phyloP scores from a whole-genome alignment of 164 flowering plant genomes.

The Amborella trichopoda region DNA sequence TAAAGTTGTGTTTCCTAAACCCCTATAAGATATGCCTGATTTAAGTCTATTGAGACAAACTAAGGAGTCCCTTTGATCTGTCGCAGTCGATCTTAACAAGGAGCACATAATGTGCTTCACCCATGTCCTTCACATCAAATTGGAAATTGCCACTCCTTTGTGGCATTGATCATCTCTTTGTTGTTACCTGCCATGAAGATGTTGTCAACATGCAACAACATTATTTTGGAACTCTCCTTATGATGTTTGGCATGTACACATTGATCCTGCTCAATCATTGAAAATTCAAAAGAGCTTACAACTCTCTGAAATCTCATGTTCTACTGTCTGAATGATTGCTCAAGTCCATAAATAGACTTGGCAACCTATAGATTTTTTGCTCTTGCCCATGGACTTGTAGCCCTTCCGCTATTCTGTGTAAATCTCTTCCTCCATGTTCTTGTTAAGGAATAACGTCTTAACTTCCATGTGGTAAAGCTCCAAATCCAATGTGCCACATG shows the following conservation, averaged over 20 bases:
- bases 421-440: background rate
- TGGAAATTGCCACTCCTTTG: background rate
- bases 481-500: background rate
- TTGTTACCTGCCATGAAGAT: background rate
- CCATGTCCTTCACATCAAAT: background rate
- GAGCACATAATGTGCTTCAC: background rate
- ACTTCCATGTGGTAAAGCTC: background rate
- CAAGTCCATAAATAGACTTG: background rate
- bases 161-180: background rate
- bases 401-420: background rate
- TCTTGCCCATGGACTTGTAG: background rate
- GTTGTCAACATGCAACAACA: background rate
- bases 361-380: background rate
- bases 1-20: background rate
- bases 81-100: background rate
- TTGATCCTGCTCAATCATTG: background rate
- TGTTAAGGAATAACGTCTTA: background rate
- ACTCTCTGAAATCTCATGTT: background rate
- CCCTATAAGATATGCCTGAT: background rate
- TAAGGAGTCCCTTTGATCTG: background rate
- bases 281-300: background rate
- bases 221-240: background rate
- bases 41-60: no score
- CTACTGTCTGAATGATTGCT: background rate
- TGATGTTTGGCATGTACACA: background rate